Base-by-base conservation (phyloP, 1,284 basidiomycete genomes). In the Hypsizygus ulmarius region DNA sequence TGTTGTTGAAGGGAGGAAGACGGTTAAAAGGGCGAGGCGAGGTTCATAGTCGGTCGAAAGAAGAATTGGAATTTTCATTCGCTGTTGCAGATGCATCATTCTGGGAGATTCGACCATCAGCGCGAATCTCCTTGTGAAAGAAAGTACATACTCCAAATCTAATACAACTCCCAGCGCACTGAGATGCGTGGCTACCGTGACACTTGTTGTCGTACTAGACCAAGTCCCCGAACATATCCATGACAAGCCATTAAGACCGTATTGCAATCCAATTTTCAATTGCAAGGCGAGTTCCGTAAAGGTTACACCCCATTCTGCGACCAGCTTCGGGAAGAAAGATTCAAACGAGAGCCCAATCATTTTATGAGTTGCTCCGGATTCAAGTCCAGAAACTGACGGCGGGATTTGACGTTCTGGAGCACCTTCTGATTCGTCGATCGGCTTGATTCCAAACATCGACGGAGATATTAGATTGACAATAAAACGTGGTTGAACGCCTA, bases 1-100 rank as follows among this genome's bases (percentile, higher is more conserved):
- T 2, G 69, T 62, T 1, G 73, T 66, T 0, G 80, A 74, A 1
- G 85, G 84, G 1, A 84, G 35, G 12, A 82, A 62, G 1, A 78
- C 69, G 4, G 76, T 72, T 37, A 67, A 72, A 21, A 79, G 54
- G 1, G 66, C 66, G 5, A 71, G 33, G 1, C 42, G 28, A 10
- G 62, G 51, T 48, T 66, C 59, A 21, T 55, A 58, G 21, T 69
- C 59, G 9, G 58, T 54, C 2, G 72, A 67, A 28, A 74, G 54
- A 3, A 68, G 47, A 14, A 74, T 61, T 5, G 72, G 72, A 9
- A 73, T 34, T 9, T 63, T 54, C 29, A 72, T 50, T 43, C 52
- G 49, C 45, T 65, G 64, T 35, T 60, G 60, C 39, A 63, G 40
- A 43, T 65, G 59, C 45, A 61, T 45, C 55, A 66, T 43, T 54